These are phyloP conservation scores for Rosa multiflora DNA, from an alignment of 306 rosid species.

Conservation along the genomic window DNA sequence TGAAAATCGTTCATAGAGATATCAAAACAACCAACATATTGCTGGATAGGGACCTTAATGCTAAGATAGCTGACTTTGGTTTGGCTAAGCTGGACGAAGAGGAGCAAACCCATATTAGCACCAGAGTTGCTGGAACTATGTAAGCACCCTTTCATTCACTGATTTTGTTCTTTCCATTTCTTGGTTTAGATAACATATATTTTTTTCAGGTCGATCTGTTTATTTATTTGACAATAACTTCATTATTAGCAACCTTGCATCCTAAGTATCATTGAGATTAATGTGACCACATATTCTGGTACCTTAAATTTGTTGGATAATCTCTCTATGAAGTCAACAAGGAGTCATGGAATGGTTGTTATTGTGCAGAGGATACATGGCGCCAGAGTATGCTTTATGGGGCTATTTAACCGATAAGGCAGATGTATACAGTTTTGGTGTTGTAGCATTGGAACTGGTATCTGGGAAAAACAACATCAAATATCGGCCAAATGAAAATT, in stretches of 20 bases:
- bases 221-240: background rate
- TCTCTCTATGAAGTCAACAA: background rate
- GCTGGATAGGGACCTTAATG: slow-evolving; percentile 53
- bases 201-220: background rate
- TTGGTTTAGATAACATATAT: background rate
- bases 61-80: slow-evolving; percentile 76
- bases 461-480: slow-evolving; percentile 47
- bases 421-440: slow-evolving; percentile 65
- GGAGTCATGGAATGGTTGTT: slow-evolving; percentile 1
- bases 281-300: slow-evolving; percentile 1
- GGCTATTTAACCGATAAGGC: slow-evolving; percentile 58
- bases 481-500: slow-evolving; percentile 49
- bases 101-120: slow-evolving; percentile 57
- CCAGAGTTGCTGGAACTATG: slow-evolving; percentile 69
- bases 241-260: background rate
- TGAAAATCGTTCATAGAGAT: slow-evolving; percentile 61
- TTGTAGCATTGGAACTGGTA: slow-evolving; percentile 52
- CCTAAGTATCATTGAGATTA: background rate
- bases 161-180: background rate
- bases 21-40: slow-evolving; percentile 37
- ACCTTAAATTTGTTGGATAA: background rate
- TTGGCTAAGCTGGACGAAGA: slow-evolving; percentile 67
- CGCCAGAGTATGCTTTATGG: slow-evolving; percentile 69
- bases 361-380: slow-evolving; percentile 62
- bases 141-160: slow-evolving; percentile 27